Evolutionary conservation across 1,139 yeast genomes (phyloP), one percentile per base, ranked within the genome.

Genomic region (Debaryomycetaceae sp.): DNA sequence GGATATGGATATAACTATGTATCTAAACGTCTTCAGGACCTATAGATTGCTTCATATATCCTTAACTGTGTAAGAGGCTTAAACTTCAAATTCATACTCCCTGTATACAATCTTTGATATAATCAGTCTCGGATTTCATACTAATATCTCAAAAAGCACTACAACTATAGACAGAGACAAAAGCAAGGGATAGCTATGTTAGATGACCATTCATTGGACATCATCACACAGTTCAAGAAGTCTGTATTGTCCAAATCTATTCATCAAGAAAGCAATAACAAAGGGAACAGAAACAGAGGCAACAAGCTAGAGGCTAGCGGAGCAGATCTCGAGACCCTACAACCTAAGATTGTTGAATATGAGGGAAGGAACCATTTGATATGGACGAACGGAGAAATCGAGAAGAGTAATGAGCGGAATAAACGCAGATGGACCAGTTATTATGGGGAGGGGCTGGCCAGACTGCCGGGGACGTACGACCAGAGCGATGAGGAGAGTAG

Each of bases 321-420:
- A 20, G 45, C 57, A 14, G 47, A 59, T 20, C 50, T 62, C 27
- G 60, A 62, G 42, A 41, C 59, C 8, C 59, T 72, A 24, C 55
- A 55, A 27, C 56, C 72, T 14, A 70, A 69, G 50, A 62, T 70
- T 20, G 76, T 73, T 31, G 77, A 72, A 45, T 71, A 70, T 51
- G 65, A 68, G 42, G 76, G 76, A n/a, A 54, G 52, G n/a, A 61
- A 63, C 47, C 72, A 70, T 50, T 54, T 71, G 42, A 76, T 74
- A 6, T 62, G 67, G 42, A 67, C 72, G 24, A 72, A 70, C 51
- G 69, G 65, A 11, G 56, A 53, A 24, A 66, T 72, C 27, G 73
- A 69, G 34, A 54, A 55, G 22, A 48, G 59, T 31, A 65, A 58
- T 45, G 44, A 45, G 9, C 51, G 58, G 11, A 70, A 62, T 49